These are phyloP conservation scores for Roridomyces roridus DNA, from an alignment of 768 basidiomycete genomes.

Conservation along the genomic window DNA sequence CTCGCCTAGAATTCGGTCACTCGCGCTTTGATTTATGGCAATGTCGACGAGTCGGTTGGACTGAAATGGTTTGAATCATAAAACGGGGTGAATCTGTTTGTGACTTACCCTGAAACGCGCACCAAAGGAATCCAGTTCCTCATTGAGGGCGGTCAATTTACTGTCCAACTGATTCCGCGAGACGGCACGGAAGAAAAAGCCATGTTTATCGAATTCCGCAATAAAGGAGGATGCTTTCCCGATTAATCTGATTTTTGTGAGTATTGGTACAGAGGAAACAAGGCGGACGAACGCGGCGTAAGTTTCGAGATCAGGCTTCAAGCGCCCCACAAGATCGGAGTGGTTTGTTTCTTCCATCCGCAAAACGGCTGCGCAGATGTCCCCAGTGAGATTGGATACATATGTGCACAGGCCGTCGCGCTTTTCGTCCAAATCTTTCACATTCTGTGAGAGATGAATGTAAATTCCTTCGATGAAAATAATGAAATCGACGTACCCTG, in stretches of 20 bases:
- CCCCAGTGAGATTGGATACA: neutral
- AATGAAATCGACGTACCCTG: no score
- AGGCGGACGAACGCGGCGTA: neutral
- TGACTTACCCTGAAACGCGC: neutral
- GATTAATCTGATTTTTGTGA: neutral
- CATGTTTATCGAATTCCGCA: neutral
- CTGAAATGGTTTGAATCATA: neutral
- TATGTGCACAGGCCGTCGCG: neutral
- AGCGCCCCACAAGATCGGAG: neutral
- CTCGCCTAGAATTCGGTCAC: neutral
- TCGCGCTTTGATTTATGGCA: neutral
- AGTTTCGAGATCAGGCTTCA: constrained; percentile 1
- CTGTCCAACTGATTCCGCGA: neutral
- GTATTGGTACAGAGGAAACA: neutral
- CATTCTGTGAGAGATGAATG: neutral
- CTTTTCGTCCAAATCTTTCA: neutral
- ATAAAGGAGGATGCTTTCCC: neutral
- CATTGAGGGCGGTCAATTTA: neutral
- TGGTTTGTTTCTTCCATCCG: constrained; percentile 7
- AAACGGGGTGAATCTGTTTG: neutral
- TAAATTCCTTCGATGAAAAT: neutral
- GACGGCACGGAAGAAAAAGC: neutral
- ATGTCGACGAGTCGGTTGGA: constrained; percentile 7
- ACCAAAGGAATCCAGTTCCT: constrained; percentile 1
- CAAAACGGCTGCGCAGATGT: constrained; percentile 2